Evolutionary conservation across 495 filamentous ascomycete species (phyloP), one percentile per base, ranked within the genome.

Genomic region (Penicillium canariense): DNA sequence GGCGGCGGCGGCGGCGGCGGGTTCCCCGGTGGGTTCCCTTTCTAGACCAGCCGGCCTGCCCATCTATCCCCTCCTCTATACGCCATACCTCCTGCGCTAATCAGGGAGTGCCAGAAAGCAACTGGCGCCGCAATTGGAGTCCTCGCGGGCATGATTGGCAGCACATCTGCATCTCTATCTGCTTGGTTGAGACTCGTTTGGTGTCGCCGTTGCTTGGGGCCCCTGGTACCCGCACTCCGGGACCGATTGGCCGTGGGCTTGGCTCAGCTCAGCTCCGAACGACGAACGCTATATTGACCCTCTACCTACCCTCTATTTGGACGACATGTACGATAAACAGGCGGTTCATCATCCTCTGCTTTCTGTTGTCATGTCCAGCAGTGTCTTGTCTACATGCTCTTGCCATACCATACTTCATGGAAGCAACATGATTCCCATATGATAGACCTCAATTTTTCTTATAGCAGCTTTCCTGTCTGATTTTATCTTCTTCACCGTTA

Each of bases 1-100:
- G 62, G 71, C 30, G 56, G 58, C 45, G 62, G 71, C 30, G 56
- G 58, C 45, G 62, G 52, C 20, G 71, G 72, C 26, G 74, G 74
- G 38, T 77, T 75, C 64, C 63, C 64, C 26, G 66, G 65, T 28
- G 71, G 68, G 49, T 77, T 73, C 62, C 65, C 70, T 23, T 79
- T 78, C 64, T 75, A 70, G 45, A 56, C 32, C 38, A 48, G 23
- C 6, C 26, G 18, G 30, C 30, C 38, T 27, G 7, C n/a, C 53
- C 46, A 43, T 32, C 14, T 18, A 48, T 22, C 30, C 55, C 20
- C 40, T 14, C n/a, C 25, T 12, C 36, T 44, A 12, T 35, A 52
- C 38, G 30, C 27, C 48, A 25, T 20, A 7, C 11, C 50, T 8
- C 20, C 43, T 17, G 5, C 5, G 7, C 39, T 17, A 28, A 45